A percentile compares a stretch with the other conserved stretches of the same genome.
Evolutionary conservation across 768 basidiomycete genomes (phyloP).

Genomic region (Hypholoma fasciculare): DNA sequence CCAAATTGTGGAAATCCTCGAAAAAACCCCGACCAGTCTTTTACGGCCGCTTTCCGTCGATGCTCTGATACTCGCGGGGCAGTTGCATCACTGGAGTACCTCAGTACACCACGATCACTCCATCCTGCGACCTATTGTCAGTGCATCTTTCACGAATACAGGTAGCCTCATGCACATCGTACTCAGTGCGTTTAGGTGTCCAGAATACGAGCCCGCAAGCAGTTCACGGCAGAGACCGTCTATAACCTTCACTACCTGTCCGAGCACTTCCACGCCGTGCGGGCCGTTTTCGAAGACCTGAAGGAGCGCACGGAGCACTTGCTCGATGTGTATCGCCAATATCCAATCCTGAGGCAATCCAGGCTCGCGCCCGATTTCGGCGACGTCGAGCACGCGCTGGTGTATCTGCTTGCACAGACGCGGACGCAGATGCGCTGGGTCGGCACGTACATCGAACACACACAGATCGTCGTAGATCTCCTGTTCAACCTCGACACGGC

Average conservation of each 20-base stretch:
- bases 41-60: neutral
- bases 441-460: slow-evolving; percentile 18
- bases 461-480: slow-evolving; percentile 19
- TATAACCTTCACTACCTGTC: neutral
- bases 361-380: neutral
- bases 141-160: neutral
- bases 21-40: neutral
- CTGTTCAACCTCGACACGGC: slow-evolving; percentile 21
- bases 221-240: neutral
- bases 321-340: neutral
- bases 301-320: neutral
- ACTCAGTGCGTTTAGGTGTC: neutral
- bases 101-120: neutral
- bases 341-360: neutral
- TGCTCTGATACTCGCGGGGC: neutral
- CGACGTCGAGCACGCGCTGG: slow-evolving; percentile 11
- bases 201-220: neutral
- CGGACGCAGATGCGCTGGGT: slow-evolving; percentile 14
- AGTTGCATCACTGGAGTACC: neutral
- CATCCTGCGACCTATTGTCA: neutral
- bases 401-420: slow-evolving; percentile 10
- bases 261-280: neutral
- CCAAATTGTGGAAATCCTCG: neutral
- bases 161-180: too few relatives aligned
- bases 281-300: neutral